Base-by-base conservation (phyloP, 1,139 yeast species). In the Pichia sorboxylosa region DNA sequence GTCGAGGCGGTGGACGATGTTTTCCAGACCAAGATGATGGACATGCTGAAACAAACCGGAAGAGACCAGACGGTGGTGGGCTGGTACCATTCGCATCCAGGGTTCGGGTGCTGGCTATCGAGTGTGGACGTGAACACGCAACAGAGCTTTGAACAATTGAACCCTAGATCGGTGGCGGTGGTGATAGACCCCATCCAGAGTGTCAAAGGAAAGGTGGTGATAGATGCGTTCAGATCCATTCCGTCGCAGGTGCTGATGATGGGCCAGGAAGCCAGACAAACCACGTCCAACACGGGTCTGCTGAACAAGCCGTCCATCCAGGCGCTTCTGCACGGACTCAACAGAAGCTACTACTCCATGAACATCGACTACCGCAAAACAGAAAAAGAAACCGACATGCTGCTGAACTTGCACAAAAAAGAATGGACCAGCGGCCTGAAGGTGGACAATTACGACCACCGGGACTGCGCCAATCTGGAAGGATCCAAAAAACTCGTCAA, bases 1-100 rank as follows among this genome's bases (percentile, higher is more conserved):
- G 99, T 92, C 34, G 99, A 92, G 57, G 98, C 99, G 1, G 99
- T 92, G 22, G 99, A 92, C 57, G 97, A 92, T 57, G 97, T 92
- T 32, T 92, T 92, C 63, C 99, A 92, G 57, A 87, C 98, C 10
- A 81, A 80, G 54, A 92, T 92, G 99, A 92, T 92, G 98, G 99
- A 92, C 52, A 90, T 92, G 98, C 71, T 92, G 51, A 77, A 84
- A 59, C 98, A 92, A 57, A 92, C 98, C 1, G 99, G 99, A 17
- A 73, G 97, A 58, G 97, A 84, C 59, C 94, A 87, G 57, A 85
- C 84, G 84, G 98, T 92, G 44, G 97, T 87, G 31, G 97, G 97
- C 27, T 87, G 97, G 99, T 92, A 92, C 63, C 99, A 90, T 55
- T 87, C 97, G 18, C 98, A 90, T 60, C 98, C 98, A 2, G 98